These are phyloP conservation scores for Articulospora tetracladia DNA, from an alignment of 495 filamentous ascomycete species.

Conservation along the genomic window DNA sequence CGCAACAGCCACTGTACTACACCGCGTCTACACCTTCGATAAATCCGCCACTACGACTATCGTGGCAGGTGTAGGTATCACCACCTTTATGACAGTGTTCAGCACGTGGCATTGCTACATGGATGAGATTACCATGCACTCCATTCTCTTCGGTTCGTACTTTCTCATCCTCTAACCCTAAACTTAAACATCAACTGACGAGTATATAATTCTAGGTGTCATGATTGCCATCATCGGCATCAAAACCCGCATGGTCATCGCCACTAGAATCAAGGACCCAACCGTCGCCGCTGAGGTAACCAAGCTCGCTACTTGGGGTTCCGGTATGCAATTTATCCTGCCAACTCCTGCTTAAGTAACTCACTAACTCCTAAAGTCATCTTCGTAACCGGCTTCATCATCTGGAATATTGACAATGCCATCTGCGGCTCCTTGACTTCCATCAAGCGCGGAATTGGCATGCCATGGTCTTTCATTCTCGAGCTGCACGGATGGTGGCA, in stretches of 20 bases:
- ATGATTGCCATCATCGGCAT: slow-evolving; percentile 31
- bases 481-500: slow-evolving; percentile 64
- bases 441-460: slow-evolving; percentile 34
- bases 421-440: slow-evolving; percentile 35
- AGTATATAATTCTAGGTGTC: no score
- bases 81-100: slow-evolving; percentile 29
- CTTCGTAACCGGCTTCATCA: slow-evolving; percentile 34
- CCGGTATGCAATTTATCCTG: background rate
- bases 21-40: slow-evolving; percentile 45
- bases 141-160: slow-evolving; percentile 27
- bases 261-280: slow-evolving; percentile 13
- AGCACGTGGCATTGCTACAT: slow-evolving; percentile 42
- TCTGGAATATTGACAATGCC: slow-evolving; percentile 48
- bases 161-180: background rate
- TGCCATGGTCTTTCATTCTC: slow-evolving; percentile 49
- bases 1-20: slow-evolving; percentile 45
- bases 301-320: slow-evolving; percentile 21
- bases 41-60: slow-evolving; percentile 26
- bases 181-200: slow-evolving; percentile 6
- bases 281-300: slow-evolving; percentile 12
- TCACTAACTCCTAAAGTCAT: slow-evolving; percentile 5
- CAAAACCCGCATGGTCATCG: slow-evolving; percentile 29
- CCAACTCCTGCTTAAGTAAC: slow-evolving; percentile 1
- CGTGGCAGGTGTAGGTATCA: slow-evolving; percentile 28
- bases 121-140: slow-evolving; percentile 40